Base-by-base conservation (phyloP, 192 early-diverging fungal species). In the Entophlyctis helioformis region DNA sequence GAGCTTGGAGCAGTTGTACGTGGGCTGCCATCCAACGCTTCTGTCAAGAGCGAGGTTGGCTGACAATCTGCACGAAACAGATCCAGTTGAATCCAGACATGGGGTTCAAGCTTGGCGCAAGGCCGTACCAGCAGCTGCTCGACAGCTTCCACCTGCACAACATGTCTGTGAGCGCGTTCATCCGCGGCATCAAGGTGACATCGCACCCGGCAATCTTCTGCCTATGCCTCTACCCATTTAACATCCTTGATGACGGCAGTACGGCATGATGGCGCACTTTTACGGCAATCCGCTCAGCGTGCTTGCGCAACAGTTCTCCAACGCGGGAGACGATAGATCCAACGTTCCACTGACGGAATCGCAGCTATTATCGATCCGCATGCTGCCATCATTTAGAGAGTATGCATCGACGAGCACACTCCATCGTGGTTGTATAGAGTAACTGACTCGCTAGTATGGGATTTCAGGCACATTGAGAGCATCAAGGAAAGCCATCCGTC, bases 201-300 rank as follows among this genome's bases (percentile, higher is more conserved):
- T n/a, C 33, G 19, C 5, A 5, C 13, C 12, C n/a, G 1, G 37
- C 29, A 50, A 15, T 39, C 9, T 34, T 46, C 28, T 34, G 3
- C 22, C 3, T 50, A 24, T 24, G 31, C 6, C 16, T 11, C 24
- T 29, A 21, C 23, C 9, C 44, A 44, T 13, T 4, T 21, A n/a
- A n/a, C n/a, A 24, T 32, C 10, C 2, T 34, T 27, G 27, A 22
- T 61, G 22, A 19, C 9, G 0, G 12, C 33, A 92, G 75, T 92
- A 85, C 57, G 76, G 84, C 0, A 53, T 82, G 13, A 89, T 91
- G 87, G 82, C 86, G 49, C 80, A 87, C 53, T 95, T 74, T 50
- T 92, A 84, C 48, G 69, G 79, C 0, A 89, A 88, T 53, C 86
- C 91, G 2, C 73, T 92, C 38, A 85, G 82, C 51, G 61, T 87